Conservation (phyloP, 2,329 filamentous ascomycete species). For the Arthrobotrys pseudoclavata region DNA sequence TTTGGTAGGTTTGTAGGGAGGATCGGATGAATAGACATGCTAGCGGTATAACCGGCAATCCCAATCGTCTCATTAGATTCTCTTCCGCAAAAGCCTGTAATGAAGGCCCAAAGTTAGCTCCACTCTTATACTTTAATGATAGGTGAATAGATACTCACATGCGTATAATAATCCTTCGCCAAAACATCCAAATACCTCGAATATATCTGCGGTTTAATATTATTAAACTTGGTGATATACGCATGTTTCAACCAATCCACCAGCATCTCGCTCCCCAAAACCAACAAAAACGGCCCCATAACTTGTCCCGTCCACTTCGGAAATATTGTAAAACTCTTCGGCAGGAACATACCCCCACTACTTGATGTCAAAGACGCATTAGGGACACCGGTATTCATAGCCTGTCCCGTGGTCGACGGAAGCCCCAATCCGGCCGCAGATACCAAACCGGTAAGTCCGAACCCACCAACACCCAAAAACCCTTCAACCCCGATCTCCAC, state of each 20-base stretch:
- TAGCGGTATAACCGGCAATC: slow-evolving; percentile 89
- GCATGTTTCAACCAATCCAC: slow-evolving; percentile 98
- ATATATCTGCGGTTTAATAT: slow-evolving; percentile 91
- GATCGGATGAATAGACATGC: slow-evolving; percentile 96
- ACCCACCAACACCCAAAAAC: slow-evolving; percentile 68
- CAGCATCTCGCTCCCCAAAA: slow-evolving; percentile 94
- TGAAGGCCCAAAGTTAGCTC: slow-evolving; percentile 56
- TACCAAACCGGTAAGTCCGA: slow-evolving; percentile 65
- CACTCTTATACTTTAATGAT: not conserved
- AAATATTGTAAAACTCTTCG: slow-evolving; percentile 89
- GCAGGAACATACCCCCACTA: slow-evolving; percentile 71
- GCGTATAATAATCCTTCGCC: slow-evolving; percentile 97
- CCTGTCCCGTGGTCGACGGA: slow-evolving; percentile 2
- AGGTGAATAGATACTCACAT: slow-evolving; percentile 71
- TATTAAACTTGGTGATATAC: slow-evolving; percentile 99
- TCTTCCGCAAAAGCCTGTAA: slow-evolving; percentile 86
- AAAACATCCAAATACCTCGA: slow-evolving; percentile 90
- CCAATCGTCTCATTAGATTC: slow-evolving; percentile 88
- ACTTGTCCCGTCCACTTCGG: slow-evolving; percentile 91
- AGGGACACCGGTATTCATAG: slow-evolving; percentile 61
- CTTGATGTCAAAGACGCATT: slow-evolving; percentile 66
- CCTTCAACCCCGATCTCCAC: slow-evolving; percentile 88
- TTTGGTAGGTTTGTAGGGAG: slow-evolving; percentile 95
- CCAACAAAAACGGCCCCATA: slow-evolving; percentile 90
- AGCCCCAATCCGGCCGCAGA: slow-evolving; percentile 60